Evolutionary conservation across 108 stramenopile genomes (phyloP), one percentile per base, ranked within the genome.

Genomic region (Conticribra weissflogii): DNA sequence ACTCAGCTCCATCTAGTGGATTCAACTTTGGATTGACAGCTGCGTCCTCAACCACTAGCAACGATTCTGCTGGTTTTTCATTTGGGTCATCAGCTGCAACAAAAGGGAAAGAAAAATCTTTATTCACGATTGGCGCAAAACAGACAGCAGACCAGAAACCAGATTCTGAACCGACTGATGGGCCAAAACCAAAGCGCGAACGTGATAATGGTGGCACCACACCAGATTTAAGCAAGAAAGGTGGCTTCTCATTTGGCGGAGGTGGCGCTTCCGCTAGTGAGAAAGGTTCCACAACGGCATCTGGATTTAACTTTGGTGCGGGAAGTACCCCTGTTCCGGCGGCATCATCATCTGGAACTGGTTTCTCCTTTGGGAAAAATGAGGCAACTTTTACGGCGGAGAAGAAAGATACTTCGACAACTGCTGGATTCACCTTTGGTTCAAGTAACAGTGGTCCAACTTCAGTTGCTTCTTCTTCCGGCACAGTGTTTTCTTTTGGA

Each of bases 211-310:
- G 19, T 33, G 44, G 27, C 14, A 16, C 61, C 9, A 44, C 14
- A 18, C 18, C n/a, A 2, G 25, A 67, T 25, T 53, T 23, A n/a
- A 50, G 12, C 61, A 44, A 46, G 62, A 8, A 49, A 54, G 34
- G 16, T 18, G 69, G 69, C 0, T 71, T 60, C 18, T 33, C 50
- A 23, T 66, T 66, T 53, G 68, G 58, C 21, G 59, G 19, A 21
- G 19, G 32, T 0, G n/a, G 55, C n/a, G n/a, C n/a, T 34, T 59
- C 58, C 19, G 17, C 58, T 7, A 33, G 21, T 31, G 62, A 2
- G 16, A n/a, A n/a, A n/a, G n/a, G n/a, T n/a, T n/a, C n/a, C n/a
- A n/a, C n/a, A n/a, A n/a, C n/a, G n/a, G n/a, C n/a, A n/a, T n/a
- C n/a, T n/a, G 62, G 62, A 12, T 48, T 63, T 25, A 50, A 2